Base-by-base conservation (phyloP, 495 filamentous ascomycete genomes). In the Talaromyces wortmannii region DNA sequence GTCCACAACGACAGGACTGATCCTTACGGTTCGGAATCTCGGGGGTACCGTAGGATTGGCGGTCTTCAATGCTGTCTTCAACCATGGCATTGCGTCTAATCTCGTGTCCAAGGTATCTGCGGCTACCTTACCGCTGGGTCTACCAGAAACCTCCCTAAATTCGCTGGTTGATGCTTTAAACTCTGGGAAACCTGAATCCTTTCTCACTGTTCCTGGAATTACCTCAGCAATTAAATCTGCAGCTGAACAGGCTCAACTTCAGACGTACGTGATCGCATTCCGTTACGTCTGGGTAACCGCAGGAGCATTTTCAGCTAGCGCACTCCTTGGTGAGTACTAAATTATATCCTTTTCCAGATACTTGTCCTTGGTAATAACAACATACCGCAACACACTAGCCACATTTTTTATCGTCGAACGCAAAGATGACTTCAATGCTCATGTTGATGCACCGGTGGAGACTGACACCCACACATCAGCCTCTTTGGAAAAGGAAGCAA, bases 41-140 rank as follows among this genome's bases (percentile, higher is more conserved):
- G 79, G 79, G 7, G 78, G 71, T 10, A 78, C 78, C 12, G 67
- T 82, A 33, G 79, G 77, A 5, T 69, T 82, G 8, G 78, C 78
- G 30, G 68, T 80, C 45, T 32, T 16, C 16, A 52, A 52, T 18
- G 49, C 49, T 32, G 6, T 52, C 31, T 43, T 52, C 5, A 17
- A 16, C 31, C 13, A 42, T 17, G 13, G 10, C 49, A 5, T 52
- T 31, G 13, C 29, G n/a, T 15, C 6, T 4, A 13, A 42, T 32
- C 31, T 52, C 6, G 18, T 17, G 15, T 5, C 7, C 7, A 42
- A 52, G 4, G 31, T 52, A 4, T 13, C 5, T 13, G 32, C 31
- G 32, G 49, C 49, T 3, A 18, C 18, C 2, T 18, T 52, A 15
- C 4, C 49, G 5, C 31, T 52, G 49, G 49, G 49, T 5, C 17